phyloP scores from a whole-genome alignment of 2,329 filamentous ascomycete species.

The Epichloe scottii region DNA sequence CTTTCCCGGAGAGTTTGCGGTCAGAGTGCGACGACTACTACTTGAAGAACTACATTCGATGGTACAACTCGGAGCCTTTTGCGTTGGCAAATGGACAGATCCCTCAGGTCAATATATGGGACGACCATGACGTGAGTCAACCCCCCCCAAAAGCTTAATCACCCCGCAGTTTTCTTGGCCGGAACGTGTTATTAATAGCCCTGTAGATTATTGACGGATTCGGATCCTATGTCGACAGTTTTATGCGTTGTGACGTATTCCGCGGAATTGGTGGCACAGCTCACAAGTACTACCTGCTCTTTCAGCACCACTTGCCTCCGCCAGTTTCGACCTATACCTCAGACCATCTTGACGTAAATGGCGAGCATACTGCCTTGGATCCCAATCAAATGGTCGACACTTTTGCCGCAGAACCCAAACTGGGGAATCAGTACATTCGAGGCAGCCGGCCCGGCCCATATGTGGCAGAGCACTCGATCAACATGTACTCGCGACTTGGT shows the following conservation, averaged over 20 bases:
- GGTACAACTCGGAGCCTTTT: constrained; percentile 79
- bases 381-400: constrained; percentile 60
- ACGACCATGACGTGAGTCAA: constrained; percentile 70
- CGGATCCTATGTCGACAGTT: constrained; percentile 84
- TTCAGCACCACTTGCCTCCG: constrained; percentile 86
- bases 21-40: constrained; percentile 84
- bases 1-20: constrained; percentile 68
- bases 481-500: constrained; percentile 74
- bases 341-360: constrained; percentile 11
- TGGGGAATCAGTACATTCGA: constrained; percentile 64
- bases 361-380: constrained; percentile 43
- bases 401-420: constrained; percentile 48
- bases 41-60: constrained; percentile 71
- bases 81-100: constrained; percentile 81
- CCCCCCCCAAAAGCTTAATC: background rate
- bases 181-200: constrained; percentile 18
- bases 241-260: constrained; percentile 89
- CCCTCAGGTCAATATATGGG: constrained; percentile 94
- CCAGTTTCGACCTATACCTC: constrained; percentile 78
- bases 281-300: constrained; percentile 97
- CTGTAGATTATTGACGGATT: constrained; percentile 76
- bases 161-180: background rate
- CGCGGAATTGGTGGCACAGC: constrained; percentile 82
- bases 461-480: constrained; percentile 77
- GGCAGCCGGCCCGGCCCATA: constrained; percentile 74